Evolutionary conservation across 441 rosid genomes (phyloP).

Genomic region (Populus hybrid): DNA sequence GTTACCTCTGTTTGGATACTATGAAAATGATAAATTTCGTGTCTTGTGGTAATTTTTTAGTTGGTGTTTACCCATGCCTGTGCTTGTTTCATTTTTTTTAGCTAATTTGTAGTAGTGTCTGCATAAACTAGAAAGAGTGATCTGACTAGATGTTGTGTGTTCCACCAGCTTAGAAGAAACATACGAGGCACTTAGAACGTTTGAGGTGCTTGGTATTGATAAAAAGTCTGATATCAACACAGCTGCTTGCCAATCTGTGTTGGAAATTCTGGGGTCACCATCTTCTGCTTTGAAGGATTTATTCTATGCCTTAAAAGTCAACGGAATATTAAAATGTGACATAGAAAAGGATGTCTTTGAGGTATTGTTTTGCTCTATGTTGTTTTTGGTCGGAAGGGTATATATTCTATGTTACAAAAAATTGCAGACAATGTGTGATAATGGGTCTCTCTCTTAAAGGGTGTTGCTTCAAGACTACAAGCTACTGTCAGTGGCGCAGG

Average conservation of each 20-base stretch:
- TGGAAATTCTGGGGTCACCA: constrained; percentile 47
- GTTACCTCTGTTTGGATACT: neutral
- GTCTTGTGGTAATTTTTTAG: neutral
- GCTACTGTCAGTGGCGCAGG: constrained; percentile 54
- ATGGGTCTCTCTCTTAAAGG: constrained; percentile 35
- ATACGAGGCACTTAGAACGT: constrained; percentile 72
- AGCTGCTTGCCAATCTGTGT: constrained; percentile 46
- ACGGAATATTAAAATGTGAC: constrained; percentile 59
- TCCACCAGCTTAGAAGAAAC: constrained; percentile 67
- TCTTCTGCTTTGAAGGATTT: constrained; percentile 61
- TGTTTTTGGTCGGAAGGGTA: neutral
- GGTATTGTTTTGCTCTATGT: constrained; percentile 37
- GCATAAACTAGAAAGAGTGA: neutral
- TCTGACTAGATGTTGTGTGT: neutral
- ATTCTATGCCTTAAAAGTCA: constrained; percentile 66
- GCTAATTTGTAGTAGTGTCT: neutral
- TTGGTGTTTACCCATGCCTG: neutral
- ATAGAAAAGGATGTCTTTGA: constrained; percentile 39
- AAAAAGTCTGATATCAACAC: constrained; percentile 45
- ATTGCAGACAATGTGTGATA: neutral
- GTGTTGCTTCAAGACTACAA: constrained; percentile 54
- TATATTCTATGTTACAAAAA: neutral
- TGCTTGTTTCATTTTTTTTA: neutral
- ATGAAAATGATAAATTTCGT: neutral
- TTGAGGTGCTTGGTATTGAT: constrained; percentile 71